Base-by-base conservation (phyloP, 2,329 filamentous ascomycete species). In the Ophiosphaerella herpotricha region DNA sequence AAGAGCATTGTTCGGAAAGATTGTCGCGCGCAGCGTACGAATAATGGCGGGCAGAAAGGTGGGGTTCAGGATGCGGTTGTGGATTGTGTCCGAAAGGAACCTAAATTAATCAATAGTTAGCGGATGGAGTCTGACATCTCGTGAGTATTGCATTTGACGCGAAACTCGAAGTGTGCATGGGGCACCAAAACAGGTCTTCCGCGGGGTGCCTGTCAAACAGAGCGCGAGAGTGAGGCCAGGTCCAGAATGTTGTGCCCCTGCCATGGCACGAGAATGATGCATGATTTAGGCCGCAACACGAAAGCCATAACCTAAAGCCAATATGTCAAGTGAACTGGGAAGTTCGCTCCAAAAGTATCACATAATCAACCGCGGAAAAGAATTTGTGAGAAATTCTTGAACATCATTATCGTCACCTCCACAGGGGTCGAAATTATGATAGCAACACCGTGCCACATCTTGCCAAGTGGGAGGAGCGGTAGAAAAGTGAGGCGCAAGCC, bases 1-100 rank as follows among this genome's bases (percentile, higher is more conserved):
- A 54, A 88, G 86, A 16, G 84, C 80, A 74, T 95, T 95, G 75
- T 90, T 88, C 60, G 94, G 93, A 71, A 97, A 97, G 48, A 97
- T 78, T 53, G 89, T 84, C 64, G 83, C 85, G 70, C 94, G 89
- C 65, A 89, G 80, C 60, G 85, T 82, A 70, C 85, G 84, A 64
- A 93, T 82, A 29, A 78, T 63, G 41, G 72, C 66, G 47, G 78
- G 77, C 29, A 81, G 59, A 51, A 74, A 70, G 55, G 70, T 66
- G 54, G 78, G 73, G 64, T 75, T 72, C 49, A 78, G 66, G 44
- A 80, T 55, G 40, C 59, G 69, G 39, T 64, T 68, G 55, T 74
- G 72, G 55, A 80, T 63, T 50, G 73, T 67, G 64, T 76, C 69
- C 40, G 77, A 78, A 56, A 80, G 70, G 42, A 79, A 71, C 56